Base-by-base conservation (phyloP, 2,329 filamentous ascomycete species). In the Xylaria multiplex region DNA sequence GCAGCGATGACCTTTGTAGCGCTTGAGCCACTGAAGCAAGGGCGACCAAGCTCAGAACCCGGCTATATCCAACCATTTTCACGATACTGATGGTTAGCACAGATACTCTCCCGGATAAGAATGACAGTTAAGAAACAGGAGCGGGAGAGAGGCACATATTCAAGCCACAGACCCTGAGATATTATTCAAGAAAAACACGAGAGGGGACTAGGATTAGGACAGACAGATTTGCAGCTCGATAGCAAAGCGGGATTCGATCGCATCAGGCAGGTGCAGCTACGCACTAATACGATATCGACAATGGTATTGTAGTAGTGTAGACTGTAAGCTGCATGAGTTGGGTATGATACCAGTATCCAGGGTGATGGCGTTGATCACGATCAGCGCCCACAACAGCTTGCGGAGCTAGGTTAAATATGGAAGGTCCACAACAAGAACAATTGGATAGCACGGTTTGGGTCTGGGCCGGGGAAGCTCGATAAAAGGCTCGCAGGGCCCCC, bases 1-100 rank as follows among this genome's bases (percentile, higher is more conserved):
- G 73, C 49, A 74, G 63, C n/a, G 72, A 69, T 30, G 71, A 73
- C 53, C 57, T 74, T 50, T 71, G 69, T 45, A 76, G 70, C 37
- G 71, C 74, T 30, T 71, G 67, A 56, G 70, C 69, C 30, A 56
- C 58, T 19, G 72, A 71, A 37, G 66, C 66, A 53, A 75, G 64
- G 52, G 68, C 70, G 11, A 74, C 30, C 16, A 74, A 55, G 67
- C 72, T 64, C 14, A 67, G 52, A 37, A 65, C 27, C 37, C 35
- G 52, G 14, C 55, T 68, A 49, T 62, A 70, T 58, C 65, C 63
- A 50, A 71, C 65, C 69, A 71, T 71, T 49, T 54, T 66, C 8
- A 49, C 45, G n/a, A 57, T 56, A 56, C 55, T 37, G 43, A 58
- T 58, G 60, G 43, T 69, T 43, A 62, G 61, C 61, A 59, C 42